Conservation (phyloP, 1,139 yeast species). For the Nematodospora anomalae region DNA sequence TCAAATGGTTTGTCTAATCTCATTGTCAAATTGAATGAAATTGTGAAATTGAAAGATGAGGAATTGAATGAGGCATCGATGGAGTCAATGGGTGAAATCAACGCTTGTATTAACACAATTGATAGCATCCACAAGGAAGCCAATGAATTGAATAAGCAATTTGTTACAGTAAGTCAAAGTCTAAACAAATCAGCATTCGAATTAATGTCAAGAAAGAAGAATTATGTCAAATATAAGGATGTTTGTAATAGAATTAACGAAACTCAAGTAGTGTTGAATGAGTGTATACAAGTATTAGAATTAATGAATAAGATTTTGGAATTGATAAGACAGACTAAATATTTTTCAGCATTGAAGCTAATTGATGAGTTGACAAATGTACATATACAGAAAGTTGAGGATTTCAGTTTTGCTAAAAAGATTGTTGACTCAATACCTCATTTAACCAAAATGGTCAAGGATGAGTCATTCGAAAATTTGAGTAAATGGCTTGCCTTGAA, state of each 20-base stretch:
- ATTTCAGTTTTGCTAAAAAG: conserved; percentile 72
- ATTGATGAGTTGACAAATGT: conserved; percentile 69
- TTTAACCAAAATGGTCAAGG: conserved; percentile 70
- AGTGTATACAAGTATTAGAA: conserved; percentile 81
- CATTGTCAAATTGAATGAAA: conserved; percentile 53
- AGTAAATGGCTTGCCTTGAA: conserved; percentile 68
- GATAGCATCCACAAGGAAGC: conserved; percentile 57
- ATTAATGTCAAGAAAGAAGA: conserved; percentile 58
- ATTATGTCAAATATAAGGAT: conserved; percentile 55
- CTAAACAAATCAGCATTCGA: conserved; percentile 65
- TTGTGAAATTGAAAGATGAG: conserved; percentile 59
- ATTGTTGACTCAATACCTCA: conserved; percentile 77
- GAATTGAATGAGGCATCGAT: conserved; percentile 65
- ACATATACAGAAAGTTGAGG: conserved; percentile 69
- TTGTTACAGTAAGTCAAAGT: conserved; percentile 50
- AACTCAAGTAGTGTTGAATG: conserved; percentile 57
- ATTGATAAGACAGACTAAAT: conserved; percentile 68
- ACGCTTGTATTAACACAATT: conserved; percentile 54
- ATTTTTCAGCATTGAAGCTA: conserved; percentile 84
- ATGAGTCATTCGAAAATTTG: conserved; percentile 73
- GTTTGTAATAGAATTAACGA: conserved; percentile 62
- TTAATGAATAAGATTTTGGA: conserved; percentile 85
- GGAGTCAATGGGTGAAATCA: conserved; percentile 59
- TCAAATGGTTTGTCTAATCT: conserved; percentile 57
- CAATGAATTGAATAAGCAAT: conserved; percentile 50